A percentile compares a stretch with the other conserved stretches of the same genome.
Conservation (phyloP, 2,329 filamentous ascomycete genomes). For the Stenocarpella maydis region DNA sequence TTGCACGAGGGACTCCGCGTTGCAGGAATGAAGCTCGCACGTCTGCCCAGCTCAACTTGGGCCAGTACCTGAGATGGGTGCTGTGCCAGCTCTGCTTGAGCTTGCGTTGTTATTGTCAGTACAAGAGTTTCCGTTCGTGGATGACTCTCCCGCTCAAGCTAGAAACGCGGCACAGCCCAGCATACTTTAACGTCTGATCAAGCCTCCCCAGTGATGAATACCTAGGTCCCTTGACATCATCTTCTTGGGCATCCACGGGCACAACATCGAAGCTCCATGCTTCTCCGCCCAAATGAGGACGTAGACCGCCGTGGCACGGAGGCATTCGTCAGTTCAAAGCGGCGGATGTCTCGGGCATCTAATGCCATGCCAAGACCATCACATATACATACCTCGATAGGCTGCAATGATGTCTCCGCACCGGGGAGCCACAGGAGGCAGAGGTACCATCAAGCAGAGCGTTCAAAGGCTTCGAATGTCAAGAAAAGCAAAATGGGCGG, state of each 20-base stretch:
- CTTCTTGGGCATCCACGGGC: not conserved
- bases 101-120: not conserved
- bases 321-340: not conserved
- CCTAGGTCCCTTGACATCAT: slow-evolving; percentile 3
- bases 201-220: not conserved
- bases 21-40: no score
- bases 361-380: not conserved
- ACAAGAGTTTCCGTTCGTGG: not conserved
- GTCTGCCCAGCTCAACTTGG: not conserved
- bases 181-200: not conserved
- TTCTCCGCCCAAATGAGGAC: no score
- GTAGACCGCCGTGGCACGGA: not conserved
- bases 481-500: not conserved
- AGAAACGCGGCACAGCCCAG: slow-evolving; percentile 5
- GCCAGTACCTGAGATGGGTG: not conserved
- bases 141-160: not conserved
- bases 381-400: not conserved
- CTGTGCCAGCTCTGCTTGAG: not conserved
- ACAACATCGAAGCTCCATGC: not conserved
- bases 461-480: not conserved
- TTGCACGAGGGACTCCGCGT: not conserved
- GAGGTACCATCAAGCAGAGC: not conserved
- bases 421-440: no score
- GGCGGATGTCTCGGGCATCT: not conserved
- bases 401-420: not conserved